Evolutionary conservation across 805 yeast species (phyloP), one percentile per base, ranked within the genome.

Genomic region (Nakazawaea populi): DNA sequence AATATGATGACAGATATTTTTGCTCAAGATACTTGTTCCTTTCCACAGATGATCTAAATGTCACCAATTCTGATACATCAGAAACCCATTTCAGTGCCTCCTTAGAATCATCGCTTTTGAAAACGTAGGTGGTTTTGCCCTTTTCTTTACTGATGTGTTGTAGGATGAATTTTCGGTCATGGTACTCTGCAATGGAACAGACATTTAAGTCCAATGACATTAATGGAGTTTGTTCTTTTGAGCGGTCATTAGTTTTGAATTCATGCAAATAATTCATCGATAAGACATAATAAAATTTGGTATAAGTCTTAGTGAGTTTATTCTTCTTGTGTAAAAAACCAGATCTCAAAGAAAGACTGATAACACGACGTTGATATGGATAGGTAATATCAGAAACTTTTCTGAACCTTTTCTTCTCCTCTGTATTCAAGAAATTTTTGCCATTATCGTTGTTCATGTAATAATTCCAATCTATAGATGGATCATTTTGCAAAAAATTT

Each of bases 381-480:
- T 78, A 79, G n/a, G 66, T 52, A 11, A 74, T 67, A 55, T 82
- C 83, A 1, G 80, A 67, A 44, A 80, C 64, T 53, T 75, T 77
- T 52, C 82, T 64, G 31, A 71, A 66, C 12, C 58, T 56, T 28
- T 41, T 41, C 38, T 55, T 46, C 24, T 31, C 30, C 7, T 68
- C 60, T 12, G 69, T 55, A 64, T 67, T 56, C 34, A 77, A 52
- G 47, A 79, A 70, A 51, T 72, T 68, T 31, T 68, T 71, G 31
- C 71, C 71, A 45, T 67, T 66, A 44, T 71, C 68, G 52, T 77
- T 70, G 42, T 69, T 58, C 47, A 85, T 80, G 54, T 83, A 84
- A 46, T 77, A 77, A 60, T 84, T 87, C 89, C 89, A 85, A 64
- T 85, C 91, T 54, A 77, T 68, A 41, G 74, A 76, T n/a, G 80